phyloP scores from a whole-genome alignment of 768 basidiomycete species.

The Roridomyces roridus region DNA sequence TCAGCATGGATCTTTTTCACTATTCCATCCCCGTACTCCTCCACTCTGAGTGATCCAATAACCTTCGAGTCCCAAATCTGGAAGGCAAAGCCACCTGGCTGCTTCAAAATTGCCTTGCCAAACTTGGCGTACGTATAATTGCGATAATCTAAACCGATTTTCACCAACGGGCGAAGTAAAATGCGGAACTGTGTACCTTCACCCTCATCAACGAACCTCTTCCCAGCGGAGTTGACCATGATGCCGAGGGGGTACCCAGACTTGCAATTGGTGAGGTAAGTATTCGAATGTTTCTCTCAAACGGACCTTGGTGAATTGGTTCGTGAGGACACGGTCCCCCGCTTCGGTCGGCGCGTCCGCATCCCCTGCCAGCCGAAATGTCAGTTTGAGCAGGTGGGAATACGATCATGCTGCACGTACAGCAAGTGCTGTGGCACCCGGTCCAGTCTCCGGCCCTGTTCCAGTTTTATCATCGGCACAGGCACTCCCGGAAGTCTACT shows the following conservation, averaged over 20 bases:
- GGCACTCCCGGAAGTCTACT: neutral
- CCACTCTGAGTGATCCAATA: conserved; percentile 52
- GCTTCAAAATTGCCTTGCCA: conserved; percentile 61
- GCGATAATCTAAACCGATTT: conserved; percentile 52
- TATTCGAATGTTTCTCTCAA: too few relatives aligned
- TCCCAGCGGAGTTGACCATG: conserved; percentile 65
- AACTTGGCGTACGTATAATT: conserved; percentile 79
- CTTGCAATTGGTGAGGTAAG: too few relatives aligned
- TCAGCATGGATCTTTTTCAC: conserved; percentile 60
- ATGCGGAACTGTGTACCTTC: conserved; percentile 30
- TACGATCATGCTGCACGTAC: neutral
- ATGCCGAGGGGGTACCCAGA: conserved; percentile 76
- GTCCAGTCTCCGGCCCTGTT: conserved; percentile 66
- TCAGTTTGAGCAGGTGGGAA: neutral
- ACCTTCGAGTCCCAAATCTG: conserved; percentile 67
- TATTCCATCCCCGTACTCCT: conserved; percentile 70
- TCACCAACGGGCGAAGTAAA: too few relatives aligned
- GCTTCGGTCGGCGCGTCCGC: conserved; percentile 56
- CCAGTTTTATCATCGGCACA: neutral
- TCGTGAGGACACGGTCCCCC: conserved; percentile 65
- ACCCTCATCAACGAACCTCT: conserved; percentile 75
- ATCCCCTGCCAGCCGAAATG: conserved; percentile 58
- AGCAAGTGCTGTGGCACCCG: conserved; percentile 69
- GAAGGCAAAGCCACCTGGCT: conserved; percentile 66
- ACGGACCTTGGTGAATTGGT: conserved; percentile 78